These are phyloP conservation scores for Nannochloropsis oceanica DNA, from an alignment of 108 stramenopile species.

Conservation along the genomic window DNA sequence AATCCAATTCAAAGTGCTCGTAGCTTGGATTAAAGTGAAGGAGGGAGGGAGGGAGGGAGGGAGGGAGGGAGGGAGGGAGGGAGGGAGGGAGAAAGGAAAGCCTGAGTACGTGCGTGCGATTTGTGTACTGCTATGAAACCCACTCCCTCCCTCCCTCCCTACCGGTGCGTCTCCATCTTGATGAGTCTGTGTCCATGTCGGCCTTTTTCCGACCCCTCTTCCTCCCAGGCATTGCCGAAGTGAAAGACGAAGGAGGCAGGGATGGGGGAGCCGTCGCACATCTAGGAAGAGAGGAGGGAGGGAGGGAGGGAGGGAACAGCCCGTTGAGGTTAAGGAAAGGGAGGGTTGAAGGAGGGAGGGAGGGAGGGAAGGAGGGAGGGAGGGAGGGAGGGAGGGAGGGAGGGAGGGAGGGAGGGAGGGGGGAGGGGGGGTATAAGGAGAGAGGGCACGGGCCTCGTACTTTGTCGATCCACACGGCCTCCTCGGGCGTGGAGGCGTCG, in stretches of 20 bases:
- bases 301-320: constrained; percentile 64
- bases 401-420: background rate
- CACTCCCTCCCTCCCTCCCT: background rate
- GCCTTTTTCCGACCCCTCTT: background rate
- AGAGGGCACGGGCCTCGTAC: background rate
- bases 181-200: background rate
- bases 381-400: background rate
- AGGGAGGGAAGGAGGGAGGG: background rate
- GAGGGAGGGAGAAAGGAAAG: background rate
- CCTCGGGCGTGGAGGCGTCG: background rate
- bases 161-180: background rate
- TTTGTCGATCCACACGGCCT: background rate
- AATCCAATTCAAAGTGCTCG: constrained; percentile 6
- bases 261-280: constrained; percentile 58
- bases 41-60: background rate
- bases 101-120: background rate
- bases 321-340: constrained; percentile 39
- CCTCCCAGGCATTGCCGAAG: constrained; percentile 57
- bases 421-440: background rate
- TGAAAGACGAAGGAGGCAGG: constrained; percentile 75
- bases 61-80: background rate
- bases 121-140: no score
- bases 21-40: no score
- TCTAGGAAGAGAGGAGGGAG: constrained; percentile 35
- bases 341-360: background rate